Evolutionary conservation across 176 grass and related monocot genomes (phyloP), one percentile per base, ranked within the genome.

Genomic region (Lolium perenne): DNA sequence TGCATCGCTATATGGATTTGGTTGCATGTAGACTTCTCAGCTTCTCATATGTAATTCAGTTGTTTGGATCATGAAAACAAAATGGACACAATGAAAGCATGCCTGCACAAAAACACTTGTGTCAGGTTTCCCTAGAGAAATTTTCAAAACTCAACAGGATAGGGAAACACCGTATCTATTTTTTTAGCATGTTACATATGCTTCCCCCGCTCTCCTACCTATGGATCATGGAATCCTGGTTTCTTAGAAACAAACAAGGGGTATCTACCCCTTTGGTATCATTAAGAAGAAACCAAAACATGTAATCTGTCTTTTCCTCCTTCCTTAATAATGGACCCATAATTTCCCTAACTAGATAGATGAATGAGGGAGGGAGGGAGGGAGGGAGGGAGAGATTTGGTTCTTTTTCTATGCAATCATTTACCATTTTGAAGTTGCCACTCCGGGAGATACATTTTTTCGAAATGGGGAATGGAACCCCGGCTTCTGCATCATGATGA

Each of bases 1-100:
- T 75, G 70, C 70, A 49, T 65, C 45, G 32, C 23, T 75, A 75
- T 81, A 32, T 76, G 57, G 43, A 76, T 84, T 25, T 32, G 54
- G 18, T 76, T 76, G 61, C 83, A 55, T 77, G 60, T 16, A 67
- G 2, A 62, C 26, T 77, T 85, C 41, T 43, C 32, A 85, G 46
- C 12, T 64, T 54, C 13, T 55, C 20, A 65, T 40, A 76, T 77
- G 59, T 76, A 51, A 53, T 50, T 63, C 18, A 75, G 71, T 61
- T 72, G 41, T 74, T 61, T 2, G 7, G 70, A 83, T 74, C 38
- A 62, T 61, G 69, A 32, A 13, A 61, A 62, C 46, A 40, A 61
- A 47, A 61, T 35, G 9, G 68, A 65, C 17, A 80, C 25, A 21
- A 25, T 50, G 15, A 54, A 76, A 55, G 25, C 48, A 54, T 76